Evolutionary conservation across 2,329 filamentous ascomycete species (phyloP), one percentile per base, ranked within the genome.

Genomic region (Raffaelea arxii): DNA sequence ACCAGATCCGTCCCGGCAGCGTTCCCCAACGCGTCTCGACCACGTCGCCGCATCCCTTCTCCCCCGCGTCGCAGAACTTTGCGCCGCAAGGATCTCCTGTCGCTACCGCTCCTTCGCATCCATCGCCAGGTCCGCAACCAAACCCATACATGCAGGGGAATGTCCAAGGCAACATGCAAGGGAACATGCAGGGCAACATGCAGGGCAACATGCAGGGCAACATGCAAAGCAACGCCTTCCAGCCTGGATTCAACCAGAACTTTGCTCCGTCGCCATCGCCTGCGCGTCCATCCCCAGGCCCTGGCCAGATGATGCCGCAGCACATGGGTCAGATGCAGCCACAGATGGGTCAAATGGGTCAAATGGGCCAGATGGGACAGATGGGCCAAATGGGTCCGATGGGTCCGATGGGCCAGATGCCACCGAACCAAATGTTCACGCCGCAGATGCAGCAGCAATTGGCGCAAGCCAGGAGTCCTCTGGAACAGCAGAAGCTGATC

Each of bases 11-110:
- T 51, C 76, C 81, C 27, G 78, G 85, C 59, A 76, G 76, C 56
- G 80, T 84, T 14, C 82, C 83, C 35, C 86, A 89, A 60, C 74
- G 89, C 58, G 87, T 97, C 63, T 84, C 89, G 54, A 96, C 91
- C 40, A 84, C 88, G 38, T 97, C 92, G 25, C 91, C 92, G 4
- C 91, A 92, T 63, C 87, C 88, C 1, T 95, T 94, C 62, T 90
- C 86, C 2, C 85, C 86, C 16, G 81, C 82, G 48, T 75, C 77
- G 25, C 82, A 84, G 55, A 84, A 85, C 58, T 86, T 87, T 56
- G 76, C 72, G 32, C 66, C 76, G 16, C 85, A 90, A 58, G 75
- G 82, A 49, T 92, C 87, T 3, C 86, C 87, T 11, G 78, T 84
- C n/a, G n/a, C n/a, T n/a, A n/a, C n/a, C n/a, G n/a, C n/a, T 16